A percentile compares a stretch with the other conserved stretches of the same genome.
Evolutionary conservation across 257 asterid species (phyloP).

Genomic region (Przewalskia tangutica): DNA sequence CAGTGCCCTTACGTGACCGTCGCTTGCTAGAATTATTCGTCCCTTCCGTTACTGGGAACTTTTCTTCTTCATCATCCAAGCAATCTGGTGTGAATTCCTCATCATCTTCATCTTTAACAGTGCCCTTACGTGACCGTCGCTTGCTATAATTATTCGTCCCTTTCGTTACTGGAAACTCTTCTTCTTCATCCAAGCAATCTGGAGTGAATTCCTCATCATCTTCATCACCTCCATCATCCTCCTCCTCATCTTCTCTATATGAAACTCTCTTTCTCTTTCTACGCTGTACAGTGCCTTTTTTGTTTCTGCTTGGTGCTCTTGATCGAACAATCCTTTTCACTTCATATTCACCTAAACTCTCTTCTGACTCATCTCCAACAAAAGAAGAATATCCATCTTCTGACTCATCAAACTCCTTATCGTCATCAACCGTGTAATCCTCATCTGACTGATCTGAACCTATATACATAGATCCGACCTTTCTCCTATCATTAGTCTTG

Average conservation of each 20-base stretch:
- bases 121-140: neutral
- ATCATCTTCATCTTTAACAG: constrained; percentile 1
- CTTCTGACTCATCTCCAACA: constrained; percentile 66
- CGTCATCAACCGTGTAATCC: constrained; percentile 56
- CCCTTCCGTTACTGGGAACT: neutral
- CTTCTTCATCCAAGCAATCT: constrained; percentile 8
- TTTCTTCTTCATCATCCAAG: constrained; percentile 10
- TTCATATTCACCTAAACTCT: constrained; percentile 34
- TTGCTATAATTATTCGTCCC: neutral
- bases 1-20: neutral
- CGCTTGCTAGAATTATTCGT: neutral
- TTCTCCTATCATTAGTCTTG: constrained; percentile 2
- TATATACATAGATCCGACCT: constrained; percentile 3
- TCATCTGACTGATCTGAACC: constrained; percentile 9
- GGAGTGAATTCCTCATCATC: constrained; percentile 6
- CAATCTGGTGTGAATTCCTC: constrained; percentile 6
- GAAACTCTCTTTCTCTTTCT: constrained; percentile 27
- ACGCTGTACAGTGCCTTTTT: constrained; percentile 12
- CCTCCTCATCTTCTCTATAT: constrained; percentile 27
- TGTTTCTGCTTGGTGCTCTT: constrained; percentile 32
- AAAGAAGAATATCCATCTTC: constrained; percentile 69
- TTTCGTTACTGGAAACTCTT: neutral
- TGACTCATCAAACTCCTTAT: constrained; percentile 44
- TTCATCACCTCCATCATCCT: constrained; percentile 4
- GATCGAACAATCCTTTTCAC: constrained; percentile 28